Percentiles rank a stretch among this genome's conserved stretches.
phyloP scores from a whole-genome alignment of 2,329 filamentous ascomycete genomes.

The Annulohypoxylon truncatum region DNA sequence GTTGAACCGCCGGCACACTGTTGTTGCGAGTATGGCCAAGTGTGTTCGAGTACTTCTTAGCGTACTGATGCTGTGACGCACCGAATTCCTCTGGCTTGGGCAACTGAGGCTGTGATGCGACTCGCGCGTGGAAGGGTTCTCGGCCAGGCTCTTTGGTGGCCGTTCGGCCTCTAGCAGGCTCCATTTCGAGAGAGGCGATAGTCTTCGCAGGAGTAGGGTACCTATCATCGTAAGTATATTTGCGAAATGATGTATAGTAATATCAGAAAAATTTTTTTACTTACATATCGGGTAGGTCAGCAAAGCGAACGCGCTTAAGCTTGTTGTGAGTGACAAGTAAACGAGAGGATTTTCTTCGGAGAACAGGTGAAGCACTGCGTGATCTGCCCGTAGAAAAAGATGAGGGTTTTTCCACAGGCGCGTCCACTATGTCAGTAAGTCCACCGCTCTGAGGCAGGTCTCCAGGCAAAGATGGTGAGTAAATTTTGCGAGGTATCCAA shows the following conservation, averaged over 20 bases:
- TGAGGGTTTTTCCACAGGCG: not conserved
- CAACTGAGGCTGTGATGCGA: not conserved
- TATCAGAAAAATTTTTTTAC: too few relatives aligned
- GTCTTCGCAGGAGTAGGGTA: not conserved
- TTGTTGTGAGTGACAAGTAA: not conserved
- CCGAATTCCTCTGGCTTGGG: not conserved
- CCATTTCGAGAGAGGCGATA: not conserved
- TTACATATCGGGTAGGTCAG: slow-evolving; percentile 19
- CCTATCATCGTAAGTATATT: slow-evolving; percentile 25
- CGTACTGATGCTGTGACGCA: not conserved
- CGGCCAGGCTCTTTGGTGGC: not conserved
- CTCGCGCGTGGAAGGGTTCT: slow-evolving; percentile 13
- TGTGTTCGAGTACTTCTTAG: not conserved
- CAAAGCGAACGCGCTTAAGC: slow-evolving; percentile 1
- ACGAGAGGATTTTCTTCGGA: not conserved
- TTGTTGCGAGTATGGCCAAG: not conserved
- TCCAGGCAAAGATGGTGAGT: not conserved
- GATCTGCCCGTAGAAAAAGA: not conserved
- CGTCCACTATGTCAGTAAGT: not conserved
- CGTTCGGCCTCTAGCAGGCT: not conserved
- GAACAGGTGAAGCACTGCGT: not conserved
- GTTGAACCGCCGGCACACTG: not conserved
- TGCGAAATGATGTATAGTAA: not conserved
- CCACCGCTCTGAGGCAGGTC: not conserved
- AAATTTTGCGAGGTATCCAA: too few relatives aligned